Base-by-base conservation (phyloP, 768 basidiomycete species). In the Lentinula boryana region DNA sequence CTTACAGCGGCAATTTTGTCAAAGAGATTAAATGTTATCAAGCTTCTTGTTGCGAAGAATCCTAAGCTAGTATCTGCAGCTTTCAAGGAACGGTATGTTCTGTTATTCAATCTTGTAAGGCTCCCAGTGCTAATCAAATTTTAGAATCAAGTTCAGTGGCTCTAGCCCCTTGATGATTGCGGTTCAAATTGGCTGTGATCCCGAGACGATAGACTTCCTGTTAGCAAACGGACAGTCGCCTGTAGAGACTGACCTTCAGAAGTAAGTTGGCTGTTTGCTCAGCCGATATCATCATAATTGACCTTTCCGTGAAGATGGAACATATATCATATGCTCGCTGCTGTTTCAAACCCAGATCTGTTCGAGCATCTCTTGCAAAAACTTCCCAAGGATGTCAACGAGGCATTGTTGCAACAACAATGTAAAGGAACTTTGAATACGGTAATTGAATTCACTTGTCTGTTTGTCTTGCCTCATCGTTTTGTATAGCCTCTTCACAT, bases 401-500 rank as follows among this genome's bases (percentile, higher is more conserved):
- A 79, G 51, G 66, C 67, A 0, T 64, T 86, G 1, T 68, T 86
- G 32, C 60, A 64, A 5, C 81, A 83, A 60, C 77, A 76, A 60
- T 80, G 82, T 2, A 81, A 78, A 63, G 68, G 60, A 0, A 71
- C 72, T 3, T 65, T 73, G n/a, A 80, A 81, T 57, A 84, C 83
- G 5, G 84, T 84, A 64, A 69, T 65, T 7, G 18, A 16, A 18
- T 15, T 23, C 18, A 18, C 3, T 58, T 43, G 41, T 23, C 57
- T 65, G 44, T 27, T 41, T 38, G 23, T 43, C 32, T 48, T 56
- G 46, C 13, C 49, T 32, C 3, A 18, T 59, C 16, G 3, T 55
- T 10, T 15, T n/a, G 18, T 40, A n/a, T 40, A 86, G 85, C 84
- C 85, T 7, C 70, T 86, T 5, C 83, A 81, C 63, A 44, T 84